Conservation (phyloP, 371 early-diverging fungal species). For the Chytridium lagenaria region DNA sequence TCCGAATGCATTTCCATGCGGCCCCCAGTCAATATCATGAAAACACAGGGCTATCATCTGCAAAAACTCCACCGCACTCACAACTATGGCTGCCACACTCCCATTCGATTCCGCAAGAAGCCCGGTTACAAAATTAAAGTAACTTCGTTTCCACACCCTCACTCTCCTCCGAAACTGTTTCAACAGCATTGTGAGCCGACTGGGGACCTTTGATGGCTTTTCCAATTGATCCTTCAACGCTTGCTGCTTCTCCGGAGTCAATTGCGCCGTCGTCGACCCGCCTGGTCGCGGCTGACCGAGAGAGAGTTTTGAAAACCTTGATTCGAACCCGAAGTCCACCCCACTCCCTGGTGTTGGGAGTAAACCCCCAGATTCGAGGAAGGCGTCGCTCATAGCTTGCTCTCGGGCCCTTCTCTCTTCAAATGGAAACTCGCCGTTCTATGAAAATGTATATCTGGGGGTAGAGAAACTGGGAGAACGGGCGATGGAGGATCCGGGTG, state of each 20-base stretch:
- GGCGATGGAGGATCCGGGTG: no score
- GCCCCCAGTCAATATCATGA: slow-evolving; percentile 33
- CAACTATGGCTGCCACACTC: not conserved
- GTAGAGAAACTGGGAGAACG: no score
- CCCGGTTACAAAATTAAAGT: slow-evolving; percentile 10
- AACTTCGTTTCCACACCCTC: not conserved
- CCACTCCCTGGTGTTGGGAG: no score
- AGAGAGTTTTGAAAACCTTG: no score
- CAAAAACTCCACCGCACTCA: slow-evolving; percentile 29
- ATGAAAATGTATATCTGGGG: no score
- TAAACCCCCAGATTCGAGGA: no score
- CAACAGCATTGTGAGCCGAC: not conserved
- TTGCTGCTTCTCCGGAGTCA: slow-evolving; percentile 1
- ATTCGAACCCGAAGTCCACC: no score
- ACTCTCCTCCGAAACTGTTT: not conserved
- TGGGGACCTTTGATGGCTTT: slow-evolving; percentile 6
- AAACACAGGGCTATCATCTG: slow-evolving; percentile 31
- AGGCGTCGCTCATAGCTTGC: no score
- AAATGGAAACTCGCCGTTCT: no score
- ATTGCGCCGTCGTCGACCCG: no score
- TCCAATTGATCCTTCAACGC: not conserved
- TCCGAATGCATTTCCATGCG: slow-evolving; percentile 23
- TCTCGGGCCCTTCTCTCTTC: no score
- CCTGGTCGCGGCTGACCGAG: no score
- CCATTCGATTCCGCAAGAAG: slow-evolving; percentile 30